Percentiles rank a stretch among this genome's conserved stretches.
phyloP scores from a whole-genome alignment of 345 rosid species.

The Trapa bicornis region DNA sequence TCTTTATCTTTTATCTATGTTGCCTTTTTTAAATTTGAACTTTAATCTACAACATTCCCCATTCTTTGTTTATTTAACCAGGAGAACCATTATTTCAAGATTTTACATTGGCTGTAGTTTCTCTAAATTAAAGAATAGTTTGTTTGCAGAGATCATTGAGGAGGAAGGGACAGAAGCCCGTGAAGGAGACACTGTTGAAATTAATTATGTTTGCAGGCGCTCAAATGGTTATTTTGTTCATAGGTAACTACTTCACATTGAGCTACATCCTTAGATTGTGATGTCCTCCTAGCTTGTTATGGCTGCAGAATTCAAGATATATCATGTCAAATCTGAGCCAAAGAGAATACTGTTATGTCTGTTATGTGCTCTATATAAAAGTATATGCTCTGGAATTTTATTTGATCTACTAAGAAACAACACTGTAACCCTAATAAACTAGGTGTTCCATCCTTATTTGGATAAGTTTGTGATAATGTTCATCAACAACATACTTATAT shows the following conservation, averaged over 20 bases:
- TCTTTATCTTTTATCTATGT: neutral
- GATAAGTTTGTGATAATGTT: too few relatives aligned
- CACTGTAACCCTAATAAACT: slow-evolving; percentile 33
- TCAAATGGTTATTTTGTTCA: slow-evolving; percentile 91
- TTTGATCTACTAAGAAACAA: slow-evolving; percentile 18
- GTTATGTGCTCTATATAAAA: neutral
- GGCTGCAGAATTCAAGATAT: neutral
- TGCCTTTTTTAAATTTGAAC: neutral
- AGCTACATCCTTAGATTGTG: neutral
- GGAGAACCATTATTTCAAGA: neutral
- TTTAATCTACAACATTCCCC: neutral
- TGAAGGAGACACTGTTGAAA: slow-evolving; percentile 60
- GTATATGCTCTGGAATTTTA: too few relatives aligned
- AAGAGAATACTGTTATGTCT: neutral
- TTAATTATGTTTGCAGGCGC: slow-evolving; percentile 83
- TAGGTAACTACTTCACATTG: slow-evolving; percentile 27
- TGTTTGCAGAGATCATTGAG: slow-evolving; percentile 48
- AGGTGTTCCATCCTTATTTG: too few relatives aligned
- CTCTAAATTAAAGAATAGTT: neutral
- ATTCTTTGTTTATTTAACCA: neutral
- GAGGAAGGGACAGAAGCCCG: slow-evolving; percentile 73
- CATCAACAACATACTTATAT: too few relatives aligned
- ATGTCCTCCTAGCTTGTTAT: neutral
- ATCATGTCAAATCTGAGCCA: neutral
- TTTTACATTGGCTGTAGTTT: neutral